Evolutionary conservation across 257 asterid species (phyloP).

Genomic region (Solanum medicagineum): DNA sequence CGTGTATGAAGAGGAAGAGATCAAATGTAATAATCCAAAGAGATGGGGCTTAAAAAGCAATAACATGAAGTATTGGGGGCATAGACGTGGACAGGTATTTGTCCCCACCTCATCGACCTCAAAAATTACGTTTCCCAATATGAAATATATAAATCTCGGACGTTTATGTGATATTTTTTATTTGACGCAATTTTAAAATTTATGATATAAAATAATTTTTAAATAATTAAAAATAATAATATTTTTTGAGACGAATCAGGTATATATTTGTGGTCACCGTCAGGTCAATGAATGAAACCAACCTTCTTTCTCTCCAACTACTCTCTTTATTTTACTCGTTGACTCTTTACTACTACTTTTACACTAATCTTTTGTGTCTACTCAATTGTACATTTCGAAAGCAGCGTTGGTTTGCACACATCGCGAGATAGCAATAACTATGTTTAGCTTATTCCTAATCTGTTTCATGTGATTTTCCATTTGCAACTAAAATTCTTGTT

Average conservation of each 20-base stretch:
- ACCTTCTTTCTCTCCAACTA: neutral
- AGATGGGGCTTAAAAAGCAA: neutral
- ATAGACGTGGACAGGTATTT: slow-evolving; percentile 1
- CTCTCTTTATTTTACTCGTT: neutral
- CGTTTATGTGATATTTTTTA: no score
- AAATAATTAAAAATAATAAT: no score
- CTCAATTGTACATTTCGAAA: neutral
- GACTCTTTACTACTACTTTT: neutral
- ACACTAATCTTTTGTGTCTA: neutral
- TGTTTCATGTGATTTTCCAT: neutral
- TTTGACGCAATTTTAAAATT: no score
- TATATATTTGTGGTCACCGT: neutral
- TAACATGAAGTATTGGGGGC: neutral
- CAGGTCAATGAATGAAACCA: neutral
- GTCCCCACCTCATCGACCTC: slow-evolving; percentile 18
- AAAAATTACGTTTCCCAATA: slow-evolving; percentile 11
- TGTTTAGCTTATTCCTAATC: neutral
- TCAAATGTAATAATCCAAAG: neutral
- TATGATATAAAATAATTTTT: no score
- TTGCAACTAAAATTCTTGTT: neutral
- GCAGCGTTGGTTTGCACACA: neutral
- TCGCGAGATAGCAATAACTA: neutral
- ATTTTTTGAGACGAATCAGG: no score
- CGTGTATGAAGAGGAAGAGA: neutral
- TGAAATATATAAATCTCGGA: neutral